phyloP scores from a whole-genome alignment of 192 early-diverging fungal genomes.

The Gryganskiella cystojenkinii region DNA sequence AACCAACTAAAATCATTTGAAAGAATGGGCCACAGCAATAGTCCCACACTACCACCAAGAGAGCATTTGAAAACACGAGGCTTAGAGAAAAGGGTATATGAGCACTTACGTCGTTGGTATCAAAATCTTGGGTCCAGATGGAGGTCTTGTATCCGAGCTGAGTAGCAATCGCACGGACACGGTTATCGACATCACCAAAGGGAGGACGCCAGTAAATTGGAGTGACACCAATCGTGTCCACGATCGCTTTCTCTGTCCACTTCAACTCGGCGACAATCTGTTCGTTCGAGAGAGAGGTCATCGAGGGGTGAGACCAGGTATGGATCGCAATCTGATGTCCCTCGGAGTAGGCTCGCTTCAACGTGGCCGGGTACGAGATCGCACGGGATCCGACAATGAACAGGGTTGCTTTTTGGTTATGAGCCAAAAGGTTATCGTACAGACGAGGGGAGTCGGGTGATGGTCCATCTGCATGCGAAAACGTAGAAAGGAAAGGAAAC shows the following conservation, averaged over 20 bases:
- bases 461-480: slow-evolving; percentile 56
- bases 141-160: slow-evolving; percentile 58
- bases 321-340: slow-evolving; percentile 71
- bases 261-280: slow-evolving; percentile 68
- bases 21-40: no score
- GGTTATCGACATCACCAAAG: slow-evolving; percentile 57
- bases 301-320: slow-evolving; percentile 69
- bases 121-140: slow-evolving; percentile 58
- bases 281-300: slow-evolving; percentile 59
- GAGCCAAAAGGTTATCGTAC: slow-evolving; percentile 51
- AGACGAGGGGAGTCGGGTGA: slow-evolving; percentile 54
- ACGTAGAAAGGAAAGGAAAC: not conserved
- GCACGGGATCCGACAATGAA: slow-evolving; percentile 64
- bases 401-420: slow-evolving; percentile 59
- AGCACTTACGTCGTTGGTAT: slow-evolving; percentile 60
- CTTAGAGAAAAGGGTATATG: not conserved
- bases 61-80: no score
- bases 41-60: no score
- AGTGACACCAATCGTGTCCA: slow-evolving; percentile 59
- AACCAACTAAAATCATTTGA: no score
- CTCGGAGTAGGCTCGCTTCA: slow-evolving; percentile 44
- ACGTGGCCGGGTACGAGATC: slow-evolving; percentile 44
- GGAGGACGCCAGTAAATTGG: slow-evolving; percentile 60
- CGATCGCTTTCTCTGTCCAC: slow-evolving; percentile 70
- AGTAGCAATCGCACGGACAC: slow-evolving; percentile 58